Evolutionary conservation across 1,139 yeast species (phyloP).

Genomic region (Scheffersomyces titani): DNA sequence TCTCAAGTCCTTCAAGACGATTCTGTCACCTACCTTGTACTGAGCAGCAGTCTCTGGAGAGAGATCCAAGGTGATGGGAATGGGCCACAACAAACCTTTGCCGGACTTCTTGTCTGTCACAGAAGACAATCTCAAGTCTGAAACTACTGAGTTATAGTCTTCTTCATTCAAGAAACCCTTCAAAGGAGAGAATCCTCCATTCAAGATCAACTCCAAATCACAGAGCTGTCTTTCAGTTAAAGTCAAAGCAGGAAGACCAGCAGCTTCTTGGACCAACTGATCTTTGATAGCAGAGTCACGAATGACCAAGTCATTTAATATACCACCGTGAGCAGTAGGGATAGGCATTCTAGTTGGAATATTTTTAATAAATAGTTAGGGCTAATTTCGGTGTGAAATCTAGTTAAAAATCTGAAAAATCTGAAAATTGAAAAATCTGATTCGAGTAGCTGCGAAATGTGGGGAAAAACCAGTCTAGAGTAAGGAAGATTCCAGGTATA

Average conservation of each 20-base stretch:
- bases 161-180: slow-evolving; percentile 80
- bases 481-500: not conserved
- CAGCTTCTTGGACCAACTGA: slow-evolving; percentile 56
- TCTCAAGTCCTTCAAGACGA: slow-evolving; percentile 79
- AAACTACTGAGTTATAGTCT: slow-evolving; percentile 81
- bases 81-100: slow-evolving; percentile 82
- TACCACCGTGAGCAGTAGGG: slow-evolving; percentile 92
- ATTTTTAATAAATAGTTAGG: not conserved
- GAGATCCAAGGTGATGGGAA: slow-evolving; percentile 90
- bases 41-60: slow-evolving; percentile 51
- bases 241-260: slow-evolving; percentile 48
- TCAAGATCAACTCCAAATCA: slow-evolving; percentile 86
- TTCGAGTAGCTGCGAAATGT: not conserved
- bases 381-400: not conserved
- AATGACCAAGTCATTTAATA: slow-evolving; percentile 77
- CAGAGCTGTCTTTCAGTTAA: slow-evolving; percentile 90
- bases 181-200: slow-evolving; percentile 94
- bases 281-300: slow-evolving; percentile 71
- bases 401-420: slow-evolving; percentile 2
- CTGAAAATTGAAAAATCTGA: not conserved
- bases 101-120: slow-evolving; percentile 32
- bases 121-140: slow-evolving; percentile 68
- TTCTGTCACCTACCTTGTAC: slow-evolving; percentile 57
- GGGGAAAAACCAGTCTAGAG: not conserved
- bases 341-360: slow-evolving; percentile 40